Percentiles rank a stretch among this genome's conserved stretches.
These are phyloP conservation scores for Coelastrella sp. DNA, from an alignment of 139 green algal genomes.

Conservation along the genomic window DNA sequence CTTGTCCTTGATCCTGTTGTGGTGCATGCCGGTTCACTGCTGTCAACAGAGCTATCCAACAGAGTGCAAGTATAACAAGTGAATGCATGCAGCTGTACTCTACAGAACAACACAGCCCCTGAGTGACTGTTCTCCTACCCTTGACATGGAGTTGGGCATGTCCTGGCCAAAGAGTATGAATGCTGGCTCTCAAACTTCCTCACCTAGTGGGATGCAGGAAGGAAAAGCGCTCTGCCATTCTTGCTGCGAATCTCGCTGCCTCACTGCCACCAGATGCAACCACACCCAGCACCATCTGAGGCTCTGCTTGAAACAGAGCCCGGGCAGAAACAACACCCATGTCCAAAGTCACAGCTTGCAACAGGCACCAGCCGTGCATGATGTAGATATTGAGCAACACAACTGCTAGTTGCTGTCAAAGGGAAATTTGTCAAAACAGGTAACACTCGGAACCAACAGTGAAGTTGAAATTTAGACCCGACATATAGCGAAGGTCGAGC, in stretches of 20 bases:
- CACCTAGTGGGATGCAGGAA: conserved; percentile 76
- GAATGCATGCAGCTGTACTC: no score
- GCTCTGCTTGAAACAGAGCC: conserved; percentile 11
- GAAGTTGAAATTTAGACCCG: no score
- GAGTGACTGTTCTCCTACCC: no score
- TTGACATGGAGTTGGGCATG: no score
- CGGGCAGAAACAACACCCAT: not conserved
- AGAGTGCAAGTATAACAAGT: not conserved
- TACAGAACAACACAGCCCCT: no score
- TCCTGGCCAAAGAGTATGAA: no score
- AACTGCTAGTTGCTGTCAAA: no score
- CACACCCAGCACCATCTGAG: conserved; percentile 52
- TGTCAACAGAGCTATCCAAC: not conserved
- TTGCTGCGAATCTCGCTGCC: conserved; percentile 65
- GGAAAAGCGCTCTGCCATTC: conserved; percentile 73
- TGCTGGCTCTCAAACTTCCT: no score
- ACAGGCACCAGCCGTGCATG: not conserved
- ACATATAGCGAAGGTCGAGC: no score
- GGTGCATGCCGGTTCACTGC: not conserved
- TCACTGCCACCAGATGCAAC: conserved; percentile 51
- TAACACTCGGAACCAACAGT: no score
- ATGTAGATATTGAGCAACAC: not conserved
- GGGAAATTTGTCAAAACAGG: no score
- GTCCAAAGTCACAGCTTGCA: not conserved
- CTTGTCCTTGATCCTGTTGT: conserved; percentile 72